Evolutionary conservation across 2,329 filamentous ascomycete genomes (phyloP), one percentile per base, ranked within the genome.

Genomic region (Septoria petroselini): DNA sequence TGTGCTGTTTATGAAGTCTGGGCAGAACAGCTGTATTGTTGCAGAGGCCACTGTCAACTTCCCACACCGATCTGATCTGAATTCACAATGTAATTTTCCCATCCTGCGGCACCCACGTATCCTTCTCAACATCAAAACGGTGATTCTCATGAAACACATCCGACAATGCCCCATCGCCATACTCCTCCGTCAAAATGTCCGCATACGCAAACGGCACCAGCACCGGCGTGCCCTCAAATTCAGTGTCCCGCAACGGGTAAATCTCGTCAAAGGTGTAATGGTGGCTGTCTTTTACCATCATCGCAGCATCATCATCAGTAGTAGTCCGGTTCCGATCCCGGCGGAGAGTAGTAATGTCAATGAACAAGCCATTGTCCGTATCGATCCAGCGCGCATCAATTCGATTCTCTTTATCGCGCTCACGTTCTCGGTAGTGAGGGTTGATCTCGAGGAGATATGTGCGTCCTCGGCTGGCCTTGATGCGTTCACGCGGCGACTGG

Each of bases 311-410:
- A 1, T 66, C 49, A 1, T 75, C 76, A 3, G 62, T 50, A 8
- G 29, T 19, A 37, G 21, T 5, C 67, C 68, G 0, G 6, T 66
- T 66, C 12, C 68, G 58, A 53, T 80, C 74, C 8, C 70, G 70
- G 42, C 78, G 70, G 4, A 83, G 68, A 4, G 78, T 76, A 0
- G 80, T 82, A 52, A 83, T 80, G 60, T 83, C 80, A 57, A 83
- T 81, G 58, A 81, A 83, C 0, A 83, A 64, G 0, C 80, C 80
- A 0, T 76, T 81, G 0, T 73, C 68, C 15, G 71, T 80, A 59
- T 83, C 80, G 53, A 83, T 80, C 79, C 79, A 83, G 17, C 80
- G 71, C 7, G 75, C 79, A 59, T 83, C 80, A 46, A 83, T 83
- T 25, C 76, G 70, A 53, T 83, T 83, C 41, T 73, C 58, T 9